These are phyloP conservation scores for Blastosporella zonata DNA, from an alignment of 1,284 basidiomycete species.

Conservation along the genomic window DNA sequence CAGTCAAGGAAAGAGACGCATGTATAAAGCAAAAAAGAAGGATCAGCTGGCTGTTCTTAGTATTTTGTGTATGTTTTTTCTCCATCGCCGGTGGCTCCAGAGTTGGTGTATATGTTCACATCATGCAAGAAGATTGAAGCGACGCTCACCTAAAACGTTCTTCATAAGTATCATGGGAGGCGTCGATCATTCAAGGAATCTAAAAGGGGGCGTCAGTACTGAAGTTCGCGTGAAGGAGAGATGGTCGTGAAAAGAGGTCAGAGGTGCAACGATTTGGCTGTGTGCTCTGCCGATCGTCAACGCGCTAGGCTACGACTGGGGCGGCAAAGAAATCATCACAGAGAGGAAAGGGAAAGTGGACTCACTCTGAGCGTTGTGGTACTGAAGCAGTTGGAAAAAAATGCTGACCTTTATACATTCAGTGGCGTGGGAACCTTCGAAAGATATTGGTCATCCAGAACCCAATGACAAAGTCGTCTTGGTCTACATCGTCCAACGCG, in stretches of 20 bases:
- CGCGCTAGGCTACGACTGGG: conserved; percentile 45
- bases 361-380: conserved; percentile 5
- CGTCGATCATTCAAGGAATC: background rate
- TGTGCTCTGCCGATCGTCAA: conserved; percentile 48
- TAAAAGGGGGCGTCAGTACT: conserved; percentile 4
- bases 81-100: conserved; percentile 40
- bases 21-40: conserved; percentile 16
- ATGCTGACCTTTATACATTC: conserved; percentile 23
- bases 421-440: conserved; percentile 31
- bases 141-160: conserved; percentile 24
- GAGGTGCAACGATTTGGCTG: conserved; percentile 46
- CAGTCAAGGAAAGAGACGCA: background rate
- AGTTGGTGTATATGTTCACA: conserved; percentile 40
- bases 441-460: conserved; percentile 28
- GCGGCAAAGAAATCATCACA: conserved; percentile 48
- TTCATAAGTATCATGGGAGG: background rate
- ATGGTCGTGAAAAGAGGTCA: conserved; percentile 27
- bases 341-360: conserved; percentile 12
- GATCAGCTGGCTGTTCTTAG: conserved; percentile 56
- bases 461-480: conserved; percentile 5
- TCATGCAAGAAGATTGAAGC: conserved; percentile 26
- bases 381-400: conserved; percentile 15
- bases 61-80: conserved; percentile 35
- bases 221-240: background rate
- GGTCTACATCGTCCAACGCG: conserved; percentile 2